Evolutionary conservation across 805 yeast species (phyloP), one percentile per base, ranked within the genome.

Genomic region (Tetrapisispora arboricola): DNA sequence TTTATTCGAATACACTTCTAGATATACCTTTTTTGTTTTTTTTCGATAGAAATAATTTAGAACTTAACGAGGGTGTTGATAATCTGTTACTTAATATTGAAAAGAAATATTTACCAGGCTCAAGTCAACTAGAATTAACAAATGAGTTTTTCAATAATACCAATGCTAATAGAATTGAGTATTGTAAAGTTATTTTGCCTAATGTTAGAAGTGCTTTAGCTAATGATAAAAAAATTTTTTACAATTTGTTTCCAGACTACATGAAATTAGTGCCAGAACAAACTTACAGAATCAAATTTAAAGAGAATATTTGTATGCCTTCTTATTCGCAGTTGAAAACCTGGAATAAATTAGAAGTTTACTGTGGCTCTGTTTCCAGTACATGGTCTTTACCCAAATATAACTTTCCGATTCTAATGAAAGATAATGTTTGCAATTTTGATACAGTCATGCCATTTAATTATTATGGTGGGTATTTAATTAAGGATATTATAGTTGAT

Each of bases 401-500:
- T 30, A 62, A 75, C 15, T 72, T 81, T 54, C 78, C 78, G 25
- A 34, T 34, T n/a, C 10, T 34, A 17, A 24, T 25, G 85, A 43
- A 70, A 68, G 83, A 53, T 60, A 65, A 27, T 59, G 73, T 13
- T 69, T 79, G 50, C 75, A 75, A 49, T 72, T 71, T 80, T 38
- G 77, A 74, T 38, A 82, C 95, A 0, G 73, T 75, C 6, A 84
- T 85, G 1, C 55, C 68, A 1, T 57, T 65, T 3, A 63, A 59
- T 1, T 49, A 73, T 2, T 70, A 71, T 42, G 66, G 64, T 16
- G 73, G 77, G 0, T 60, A 84, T 38, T 54, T 87, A 24, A 65
- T 85, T 47, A 73, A 82, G 46, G 96, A 90, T 54, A 63, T 83
- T 22, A 65, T 78, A 21, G 71, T 71, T 36, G 95, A 87, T 58